Base-by-base conservation (phyloP, 352 stramenopile species). In the Globisporangium acanthophoron region DNA sequence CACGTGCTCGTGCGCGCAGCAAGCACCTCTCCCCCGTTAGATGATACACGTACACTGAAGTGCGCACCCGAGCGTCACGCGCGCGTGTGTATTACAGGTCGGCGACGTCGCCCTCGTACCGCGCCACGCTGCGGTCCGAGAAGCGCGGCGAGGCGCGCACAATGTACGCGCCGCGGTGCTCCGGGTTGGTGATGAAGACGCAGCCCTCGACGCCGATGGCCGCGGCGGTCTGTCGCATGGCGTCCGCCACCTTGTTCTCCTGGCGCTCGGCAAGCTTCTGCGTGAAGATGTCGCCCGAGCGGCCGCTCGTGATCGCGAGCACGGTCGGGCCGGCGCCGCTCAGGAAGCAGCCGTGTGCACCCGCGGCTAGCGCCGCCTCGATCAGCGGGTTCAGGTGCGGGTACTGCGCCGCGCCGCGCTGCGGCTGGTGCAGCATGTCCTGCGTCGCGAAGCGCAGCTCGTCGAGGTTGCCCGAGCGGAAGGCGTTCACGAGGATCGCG, bases 251-350 rank as follows among this genome's bases (percentile, higher is more conserved):
- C 59, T 85, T 76, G 70, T 91, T 93, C 69, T 94, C 83, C 69
- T 89, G 76, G 47, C 86, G 77, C 65, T 95, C 86, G 55, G 80
- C 79, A n/a, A 90, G 62, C 54, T 95, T 76, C 74, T 99, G 97
- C 52, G 97, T 98, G 75, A 99, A 99, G 67, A 99, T 99, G 78
- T 99, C 97, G 41, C 97, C 97, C 58, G 85, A 92, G 21, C 94
- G 94, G 39, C 97, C 97, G 62, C 89, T 98, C 18, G 96, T 99
- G 67, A 99, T 97, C 11, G 97, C 97, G 73, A 99, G 92, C 37
- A 99, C 96, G 2, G 97, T 99, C 16, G 97, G 97, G 15, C 97
- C 97, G 2, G 97, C 97, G 37, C 97, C 97, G 67, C 89, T 98
- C 44, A 99, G 78, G 76, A 98, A 99, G 58, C 91, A 96, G 72